Base-by-base conservation (phyloP, 305 asterid species). In the Fraxinus sp. region DNA sequence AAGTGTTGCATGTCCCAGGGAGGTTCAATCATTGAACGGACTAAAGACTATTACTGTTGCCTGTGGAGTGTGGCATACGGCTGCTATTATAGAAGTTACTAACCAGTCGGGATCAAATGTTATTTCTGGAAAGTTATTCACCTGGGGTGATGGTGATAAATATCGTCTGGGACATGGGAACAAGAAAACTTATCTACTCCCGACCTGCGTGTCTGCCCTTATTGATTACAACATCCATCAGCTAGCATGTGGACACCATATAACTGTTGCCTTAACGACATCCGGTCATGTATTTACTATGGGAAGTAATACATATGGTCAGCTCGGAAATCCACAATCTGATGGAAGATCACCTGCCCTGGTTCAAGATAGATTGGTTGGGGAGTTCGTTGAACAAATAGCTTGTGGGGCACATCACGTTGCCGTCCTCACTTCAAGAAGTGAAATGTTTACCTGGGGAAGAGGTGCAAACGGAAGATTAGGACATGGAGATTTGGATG, bases 111-210 rank as follows among this genome's bases (percentile, higher is more conserved):
- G 91, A 30, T 64, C 92, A 28, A 87, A 59, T 81, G 84, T 83
- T 75, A 52, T 91, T 36, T 91, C 98, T 6, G 87, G 93, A 85
- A 96, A 96, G 91, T 59, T 96, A 18, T 96, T 93, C 89, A 94
- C 98, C 0, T 96, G 99, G 99, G 99, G 99, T 1, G 98, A 94
- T 73, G 99, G 99, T 0, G 98, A 93, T 86, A 92, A 92, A 82
- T 13, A 91, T 62, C 88, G 93, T 20, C 83, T 96, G 33, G 99
- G 99, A 0, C 98, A 96, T 55, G 98, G 97, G 35, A 89, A 88
- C 85, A 96, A 94, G 83, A 93, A 93, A 7, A 79, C 97, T 5
- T 89, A 88, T 83, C 89, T 94, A 71, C 43, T 90, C 59, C 99
- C 99, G 0, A 93, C 96, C 7, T 91, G 95, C 79, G 97, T 96